Percentiles rank a stretch among this genome's conserved stretches.
Evolutionary conservation across 108 stramenopile species (phyloP).

Genomic region (Aurantiochytrium sp.): DNA sequence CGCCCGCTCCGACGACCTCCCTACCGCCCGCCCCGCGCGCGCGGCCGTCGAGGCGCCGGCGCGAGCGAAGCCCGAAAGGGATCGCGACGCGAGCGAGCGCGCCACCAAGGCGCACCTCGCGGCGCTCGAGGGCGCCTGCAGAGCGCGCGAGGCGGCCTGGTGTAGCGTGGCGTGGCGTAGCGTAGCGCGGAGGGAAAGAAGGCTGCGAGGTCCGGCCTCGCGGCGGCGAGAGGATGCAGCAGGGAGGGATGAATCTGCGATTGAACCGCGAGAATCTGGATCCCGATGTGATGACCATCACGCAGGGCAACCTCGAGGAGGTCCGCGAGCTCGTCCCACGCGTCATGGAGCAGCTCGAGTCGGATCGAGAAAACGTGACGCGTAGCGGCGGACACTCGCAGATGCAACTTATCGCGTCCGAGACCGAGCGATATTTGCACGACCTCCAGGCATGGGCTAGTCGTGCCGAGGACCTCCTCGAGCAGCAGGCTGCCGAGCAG

Average conservation of each 20-base stretch:
- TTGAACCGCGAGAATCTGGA: background rate
- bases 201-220: too few relatives aligned
- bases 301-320: conserved; percentile 1
- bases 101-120: too few relatives aligned
- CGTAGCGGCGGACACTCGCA: background rate
- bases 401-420: background rate
- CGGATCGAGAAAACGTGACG: background rate
- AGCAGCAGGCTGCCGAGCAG: background rate
- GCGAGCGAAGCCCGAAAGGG: too few relatives aligned
- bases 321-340: background rate
- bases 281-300: background rate
- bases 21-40: too few relatives aligned
- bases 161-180: too few relatives aligned
- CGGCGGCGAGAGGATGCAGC: background rate
- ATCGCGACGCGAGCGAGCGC: too few relatives aligned
- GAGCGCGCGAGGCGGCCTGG: too few relatives aligned
- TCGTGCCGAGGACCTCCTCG: background rate
- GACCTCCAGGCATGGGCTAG: background rate
- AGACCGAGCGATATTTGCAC: background rate
- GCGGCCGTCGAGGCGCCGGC: too few relatives aligned
- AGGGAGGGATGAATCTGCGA: background rate
- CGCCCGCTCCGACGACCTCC: too few relatives aligned
- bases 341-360: conserved; percentile 5
- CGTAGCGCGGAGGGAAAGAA: too few relatives aligned
- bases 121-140: too few relatives aligned